These are phyloP conservation scores for Pseudogymnoascus sp. DNA, from an alignment of 2,329 filamentous ascomycete genomes.

Conservation along the genomic window DNA sequence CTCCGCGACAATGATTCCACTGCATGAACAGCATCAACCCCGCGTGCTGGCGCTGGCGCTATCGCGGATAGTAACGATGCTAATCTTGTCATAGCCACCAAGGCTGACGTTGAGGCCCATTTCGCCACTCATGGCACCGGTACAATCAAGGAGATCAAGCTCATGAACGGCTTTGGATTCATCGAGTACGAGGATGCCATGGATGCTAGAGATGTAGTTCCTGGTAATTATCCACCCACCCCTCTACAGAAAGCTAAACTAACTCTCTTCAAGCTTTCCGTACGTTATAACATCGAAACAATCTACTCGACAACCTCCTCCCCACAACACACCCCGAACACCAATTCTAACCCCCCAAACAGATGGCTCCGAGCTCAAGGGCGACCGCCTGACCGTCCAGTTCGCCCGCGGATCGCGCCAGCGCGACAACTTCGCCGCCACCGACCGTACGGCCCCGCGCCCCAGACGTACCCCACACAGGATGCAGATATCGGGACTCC, in stretches of 20 bases:
- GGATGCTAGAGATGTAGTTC: slow-evolving; percentile 97
- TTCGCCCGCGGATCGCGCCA: slow-evolving; percentile 84
- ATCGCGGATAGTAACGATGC: neutral
- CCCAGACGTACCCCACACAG: slow-evolving; percentile 90
- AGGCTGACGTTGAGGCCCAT: slow-evolving; percentile 91
- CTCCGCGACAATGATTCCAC: slow-evolving; percentile 4
- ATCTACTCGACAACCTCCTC: slow-evolving; percentile 29
- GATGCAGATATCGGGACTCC: slow-evolving; percentile 96
- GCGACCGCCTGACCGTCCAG: slow-evolving; percentile 93
- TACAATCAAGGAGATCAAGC: slow-evolving; percentile 97
- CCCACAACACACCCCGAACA: slow-evolving; percentile 19
- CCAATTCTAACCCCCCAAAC: slow-evolving; percentile 26
- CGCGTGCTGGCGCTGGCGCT: slow-evolving; percentile 9
- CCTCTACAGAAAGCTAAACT: slow-evolving; percentile 19
- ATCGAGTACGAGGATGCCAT: slow-evolving; percentile 98
- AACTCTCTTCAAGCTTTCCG: slow-evolving; percentile 46
- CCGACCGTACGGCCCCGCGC: slow-evolving; percentile 64
- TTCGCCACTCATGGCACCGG: slow-evolving; percentile 94
- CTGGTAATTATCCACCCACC: slow-evolving; percentile 55
- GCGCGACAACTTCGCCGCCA: slow-evolving; percentile 52
- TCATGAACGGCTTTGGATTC: slow-evolving; percentile 99
- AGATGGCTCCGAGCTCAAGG: slow-evolving; percentile 98
- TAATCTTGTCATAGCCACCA: slow-evolving; percentile 60
- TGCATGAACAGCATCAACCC: slow-evolving; percentile 2
- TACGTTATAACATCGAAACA: slow-evolving; percentile 27